Conservation (phyloP, 2,329 filamentous ascomycete species). For the Akanthomyces lecanii region DNA sequence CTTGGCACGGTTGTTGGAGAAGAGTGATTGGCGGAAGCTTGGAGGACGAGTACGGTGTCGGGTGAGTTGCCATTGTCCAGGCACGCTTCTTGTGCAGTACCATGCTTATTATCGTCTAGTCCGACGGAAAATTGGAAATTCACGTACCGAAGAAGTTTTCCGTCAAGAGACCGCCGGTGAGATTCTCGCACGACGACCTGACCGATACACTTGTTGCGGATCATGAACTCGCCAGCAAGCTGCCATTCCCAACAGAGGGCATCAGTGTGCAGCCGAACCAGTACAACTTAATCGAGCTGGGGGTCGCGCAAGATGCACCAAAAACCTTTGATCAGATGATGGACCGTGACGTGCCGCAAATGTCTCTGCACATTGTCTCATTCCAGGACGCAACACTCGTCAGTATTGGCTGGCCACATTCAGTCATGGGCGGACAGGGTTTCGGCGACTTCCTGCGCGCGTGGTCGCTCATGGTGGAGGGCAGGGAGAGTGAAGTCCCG, state of each 20-base stretch:
- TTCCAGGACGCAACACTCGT: constrained; percentile 8
- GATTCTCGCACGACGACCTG: constrained; percentile 2
- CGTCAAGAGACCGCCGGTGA: not conserved
- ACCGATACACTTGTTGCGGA: not conserved
- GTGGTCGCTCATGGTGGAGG: constrained; percentile 1
- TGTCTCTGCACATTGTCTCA: not conserved
- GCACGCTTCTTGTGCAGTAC: not conserved
- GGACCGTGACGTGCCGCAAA: not conserved
- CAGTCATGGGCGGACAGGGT: not conserved
- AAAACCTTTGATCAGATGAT: not conserved
- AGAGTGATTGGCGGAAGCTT: constrained; percentile 5
- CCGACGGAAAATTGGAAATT: constrained; percentile 3
- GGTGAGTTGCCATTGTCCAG: not conserved
- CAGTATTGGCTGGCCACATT: constrained; percentile 6
- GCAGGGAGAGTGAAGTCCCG: constrained; percentile 1
- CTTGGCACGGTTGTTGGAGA: constrained; percentile 7
- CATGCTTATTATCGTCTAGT: not conserved
- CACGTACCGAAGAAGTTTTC: constrained; percentile 5
- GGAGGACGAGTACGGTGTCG: not conserved
- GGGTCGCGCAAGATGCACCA: not conserved
- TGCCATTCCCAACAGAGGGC: not conserved
- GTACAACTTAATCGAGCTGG: constrained; percentile 1
- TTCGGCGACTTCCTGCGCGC: not conserved
- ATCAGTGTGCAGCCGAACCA: not conserved
- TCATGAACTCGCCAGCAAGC: constrained; percentile 6